phyloP scores from a whole-genome alignment of 306 rosid genomes.

The Dryas drummondii region DNA sequence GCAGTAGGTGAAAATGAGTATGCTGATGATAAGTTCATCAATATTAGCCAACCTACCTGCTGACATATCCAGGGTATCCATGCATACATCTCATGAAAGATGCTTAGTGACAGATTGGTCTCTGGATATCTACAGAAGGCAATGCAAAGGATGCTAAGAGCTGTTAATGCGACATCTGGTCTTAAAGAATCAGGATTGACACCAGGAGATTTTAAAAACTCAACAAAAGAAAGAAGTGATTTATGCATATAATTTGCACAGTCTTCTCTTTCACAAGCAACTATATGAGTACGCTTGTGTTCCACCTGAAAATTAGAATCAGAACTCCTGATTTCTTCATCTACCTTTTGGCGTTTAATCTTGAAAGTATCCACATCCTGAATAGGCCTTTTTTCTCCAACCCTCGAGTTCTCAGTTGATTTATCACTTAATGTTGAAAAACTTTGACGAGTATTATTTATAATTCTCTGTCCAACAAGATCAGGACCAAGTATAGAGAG shows the following conservation, averaged over 20 bases:
- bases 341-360: conserved; percentile 60
- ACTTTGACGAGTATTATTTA: conserved; percentile 24
- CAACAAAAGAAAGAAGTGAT: conserved; percentile 57
- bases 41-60: conserved; percentile 57
- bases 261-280: conserved; percentile 46
- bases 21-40: conserved; percentile 21
- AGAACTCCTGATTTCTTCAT: conserved; percentile 45
- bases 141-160: conserved; percentile 85
- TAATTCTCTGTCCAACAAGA: conserved; percentile 51
- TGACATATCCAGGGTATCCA: conserved; percentile 84
- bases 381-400: conserved; percentile 72
- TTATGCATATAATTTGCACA: conserved; percentile 60
- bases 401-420: conserved; percentile 41
- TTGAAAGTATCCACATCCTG: conserved; percentile 44
- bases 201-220: conserved; percentile 46
- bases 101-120: conserved; percentile 50
- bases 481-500: conserved; percentile 66
- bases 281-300: conserved; percentile 37
- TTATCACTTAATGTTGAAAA: conserved; percentile 34
- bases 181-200: conserved; percentile 42
- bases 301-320: conserved; percentile 43
- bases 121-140: conserved; percentile 67
- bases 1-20: conserved; percentile 21
- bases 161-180: conserved; percentile 60
- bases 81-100: conserved; percentile 70